phyloP scores from a whole-genome alignment of 345 rosid genomes.

The Garcia nutans region DNA sequence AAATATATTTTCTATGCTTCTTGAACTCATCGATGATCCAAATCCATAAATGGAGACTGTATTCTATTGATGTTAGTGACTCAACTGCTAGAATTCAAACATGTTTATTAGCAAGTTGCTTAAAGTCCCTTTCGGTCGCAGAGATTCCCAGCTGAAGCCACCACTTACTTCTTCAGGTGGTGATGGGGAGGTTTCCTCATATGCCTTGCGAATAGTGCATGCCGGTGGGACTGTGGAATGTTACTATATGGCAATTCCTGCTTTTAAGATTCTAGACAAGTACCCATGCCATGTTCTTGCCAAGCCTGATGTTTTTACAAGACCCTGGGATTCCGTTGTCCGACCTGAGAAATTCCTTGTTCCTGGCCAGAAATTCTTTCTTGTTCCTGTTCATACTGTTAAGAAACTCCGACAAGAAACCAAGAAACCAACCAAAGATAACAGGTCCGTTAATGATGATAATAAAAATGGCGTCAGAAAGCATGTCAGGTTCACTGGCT shows the following conservation, averaged over 20 bases:
- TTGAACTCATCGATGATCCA: slow-evolving; percentile 15
- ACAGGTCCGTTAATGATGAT: no score
- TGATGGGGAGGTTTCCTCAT: neutral
- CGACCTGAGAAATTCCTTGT: slow-evolving; percentile 39
- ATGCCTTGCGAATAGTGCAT: slow-evolving; percentile 40
- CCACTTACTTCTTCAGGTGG: neutral
- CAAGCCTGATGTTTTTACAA: slow-evolving; percentile 48
- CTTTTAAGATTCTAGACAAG: slow-evolving; percentile 39
- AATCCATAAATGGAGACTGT: no score
- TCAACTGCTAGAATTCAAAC: neutral
- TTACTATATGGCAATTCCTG: slow-evolving; percentile 47
- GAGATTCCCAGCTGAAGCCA: neutral
- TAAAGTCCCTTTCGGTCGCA: slow-evolving; percentile 12
- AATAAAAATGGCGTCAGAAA: slow-evolving; percentile 9
- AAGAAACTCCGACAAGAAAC: slow-evolving; percentile 38
- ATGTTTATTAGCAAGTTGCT: slow-evolving; percentile 38
- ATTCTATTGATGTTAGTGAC: neutral
- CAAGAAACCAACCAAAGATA: slow-evolving; percentile 13
- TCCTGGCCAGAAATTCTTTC: slow-evolving; percentile 37
- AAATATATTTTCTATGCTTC: neutral
- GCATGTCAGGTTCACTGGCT: slow-evolving; percentile 30
- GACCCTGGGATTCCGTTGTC: slow-evolving; percentile 47
- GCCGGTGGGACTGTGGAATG: slow-evolving; percentile 34
- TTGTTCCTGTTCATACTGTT: slow-evolving; percentile 40
- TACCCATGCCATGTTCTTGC: slow-evolving; percentile 38